Evolutionary conservation across 768 basidiomycete genomes (phyloP).

Genomic region (Termitomyces titanicus): DNA sequence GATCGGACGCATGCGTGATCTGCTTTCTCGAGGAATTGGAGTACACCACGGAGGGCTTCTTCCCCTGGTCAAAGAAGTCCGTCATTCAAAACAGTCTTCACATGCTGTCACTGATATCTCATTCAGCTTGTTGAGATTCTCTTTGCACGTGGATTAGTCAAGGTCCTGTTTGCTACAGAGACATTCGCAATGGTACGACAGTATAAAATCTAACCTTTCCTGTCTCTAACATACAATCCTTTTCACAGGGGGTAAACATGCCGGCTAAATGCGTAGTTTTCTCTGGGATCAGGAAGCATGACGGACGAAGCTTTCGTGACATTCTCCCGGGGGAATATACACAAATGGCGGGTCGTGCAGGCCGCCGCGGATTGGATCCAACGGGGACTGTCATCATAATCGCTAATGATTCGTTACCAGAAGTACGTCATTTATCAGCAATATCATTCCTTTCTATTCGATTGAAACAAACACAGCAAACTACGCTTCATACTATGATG

Average conservation of each 20-base stretch:
- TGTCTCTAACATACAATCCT: background rate
- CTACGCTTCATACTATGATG: conserved; percentile 81
- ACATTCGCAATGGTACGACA: conserved; percentile 92
- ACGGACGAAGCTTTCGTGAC: conserved; percentile 88
- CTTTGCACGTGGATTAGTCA: conserved; percentile 93
- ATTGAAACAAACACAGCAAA: conserved; percentile 47
- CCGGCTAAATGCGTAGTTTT: conserved; percentile 97
- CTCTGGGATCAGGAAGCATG: conserved; percentile 92
- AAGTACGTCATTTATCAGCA: conserved; percentile 45
- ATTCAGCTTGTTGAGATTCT: conserved; percentile 89
- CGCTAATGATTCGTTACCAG: conserved; percentile 79
- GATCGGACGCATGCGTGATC: conserved; percentile 83
- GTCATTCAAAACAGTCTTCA: conserved; percentile 13
- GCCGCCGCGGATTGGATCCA: conserved; percentile 89
- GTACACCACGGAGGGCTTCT: conserved; percentile 96
- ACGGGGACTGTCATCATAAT: conserved; percentile 96
- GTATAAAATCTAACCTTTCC: background rate
- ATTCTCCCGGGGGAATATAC: conserved; percentile 93
- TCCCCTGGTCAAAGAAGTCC: conserved; percentile 94
- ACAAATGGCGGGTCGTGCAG: conserved; percentile 98
- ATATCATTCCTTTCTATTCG: background rate
- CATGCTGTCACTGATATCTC: conserved; percentile 4
- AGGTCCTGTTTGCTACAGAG: conserved; percentile 96
- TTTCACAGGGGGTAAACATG: conserved; percentile 95
- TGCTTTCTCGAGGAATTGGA: conserved; percentile 90